Evolutionary conservation across 345 rosid species (phyloP), one percentile per base, ranked within the genome.

Genomic region (Linum usitatissimum): DNA sequence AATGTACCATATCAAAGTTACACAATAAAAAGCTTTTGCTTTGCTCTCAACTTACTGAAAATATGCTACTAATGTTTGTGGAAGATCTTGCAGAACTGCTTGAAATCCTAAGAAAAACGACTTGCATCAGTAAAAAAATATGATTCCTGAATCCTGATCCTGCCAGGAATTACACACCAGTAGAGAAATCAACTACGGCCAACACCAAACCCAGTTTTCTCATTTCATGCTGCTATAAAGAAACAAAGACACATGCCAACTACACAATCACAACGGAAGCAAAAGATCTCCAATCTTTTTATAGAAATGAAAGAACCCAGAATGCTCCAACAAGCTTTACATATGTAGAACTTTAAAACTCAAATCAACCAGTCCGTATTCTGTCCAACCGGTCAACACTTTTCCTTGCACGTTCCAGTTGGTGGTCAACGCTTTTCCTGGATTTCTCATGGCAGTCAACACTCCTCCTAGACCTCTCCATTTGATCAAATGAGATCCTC

Each of bases 381-480:
- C 63, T 60, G 30, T 58, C 61, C 61, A 58, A 58, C 61, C 61
- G 23, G 49, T 60, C 63, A 6, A 60, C 63, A 36, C 63, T 60
- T 18, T 60, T 60, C 63, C 63, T 31, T 18, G 19, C 63, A 15
- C 63, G 12, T 15, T 60, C 63, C 49, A 36, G 34, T 9, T 60
- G 63, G 63, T 60, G 76, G 28, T 72, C 76, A 2, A 72, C 68
- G 66, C 68, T 64, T 60, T 68, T 72, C 69, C 76, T 39, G 42
- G 76, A 72, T 38, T 68, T 72, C 66, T 72, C 76, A 15, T 63
- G 72, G 72, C 72, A 67, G 19, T 72, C 76, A 21, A 72, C 76
- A 55, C 76, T 72, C 61, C 72, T 68, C 18, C 76, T 68, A 19
- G 76, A 72, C 63, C 68, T 67, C 57, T 72, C 76, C 62, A 72